phyloP scores from a whole-genome alignment of 192 early-diverging fungal species.

The Backusella westeae region DNA sequence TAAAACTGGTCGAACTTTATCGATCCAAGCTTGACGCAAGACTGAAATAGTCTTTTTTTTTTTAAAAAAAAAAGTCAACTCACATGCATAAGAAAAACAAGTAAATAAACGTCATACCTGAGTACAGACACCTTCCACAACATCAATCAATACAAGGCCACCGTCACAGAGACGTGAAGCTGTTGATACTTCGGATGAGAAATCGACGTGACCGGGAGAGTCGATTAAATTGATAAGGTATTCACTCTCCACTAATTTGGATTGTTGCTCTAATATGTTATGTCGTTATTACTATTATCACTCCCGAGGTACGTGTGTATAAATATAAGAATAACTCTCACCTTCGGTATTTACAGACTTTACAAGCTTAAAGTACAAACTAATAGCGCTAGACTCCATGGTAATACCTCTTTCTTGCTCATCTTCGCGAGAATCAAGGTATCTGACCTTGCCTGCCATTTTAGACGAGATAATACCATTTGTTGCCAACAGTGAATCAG shows the following conservation, averaged over 20 bases:
- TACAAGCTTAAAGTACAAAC: slow-evolving; percentile 84
- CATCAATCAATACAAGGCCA: slow-evolving; percentile 93
- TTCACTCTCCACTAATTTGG: slow-evolving; percentile 48
- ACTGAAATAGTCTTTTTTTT: slow-evolving; percentile 84
- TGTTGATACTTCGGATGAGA: slow-evolving; percentile 98
- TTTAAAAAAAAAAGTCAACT: neutral
- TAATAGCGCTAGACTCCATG: slow-evolving; percentile 97
- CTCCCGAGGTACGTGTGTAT: too few species aligned
- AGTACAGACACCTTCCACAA: slow-evolving; percentile 98
- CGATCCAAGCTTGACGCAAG: slow-evolving; percentile 90
- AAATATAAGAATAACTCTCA: slow-evolving; percentile 12
- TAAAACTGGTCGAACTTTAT: slow-evolving; percentile 88
- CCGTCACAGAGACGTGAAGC: slow-evolving; percentile 97
- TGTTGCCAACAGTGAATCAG: slow-evolving; percentile 91
- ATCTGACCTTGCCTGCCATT: slow-evolving; percentile 93
- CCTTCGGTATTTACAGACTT: slow-evolving; percentile 26
- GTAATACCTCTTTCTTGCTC: slow-evolving; percentile 99
- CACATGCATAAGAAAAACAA: neutral
- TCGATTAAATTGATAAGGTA: slow-evolving; percentile 98
- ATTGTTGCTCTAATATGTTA: neutral
- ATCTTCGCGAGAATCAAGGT: slow-evolving; percentile 94
- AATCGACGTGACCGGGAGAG: slow-evolving; percentile 98
- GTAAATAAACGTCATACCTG: slow-evolving; percentile 53
- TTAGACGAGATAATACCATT: slow-evolving; percentile 98
- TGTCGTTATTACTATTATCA: neutral